Base-by-base conservation (phyloP, 495 filamentous ascomycete genomes). In the Physcia stellaris region DNA sequence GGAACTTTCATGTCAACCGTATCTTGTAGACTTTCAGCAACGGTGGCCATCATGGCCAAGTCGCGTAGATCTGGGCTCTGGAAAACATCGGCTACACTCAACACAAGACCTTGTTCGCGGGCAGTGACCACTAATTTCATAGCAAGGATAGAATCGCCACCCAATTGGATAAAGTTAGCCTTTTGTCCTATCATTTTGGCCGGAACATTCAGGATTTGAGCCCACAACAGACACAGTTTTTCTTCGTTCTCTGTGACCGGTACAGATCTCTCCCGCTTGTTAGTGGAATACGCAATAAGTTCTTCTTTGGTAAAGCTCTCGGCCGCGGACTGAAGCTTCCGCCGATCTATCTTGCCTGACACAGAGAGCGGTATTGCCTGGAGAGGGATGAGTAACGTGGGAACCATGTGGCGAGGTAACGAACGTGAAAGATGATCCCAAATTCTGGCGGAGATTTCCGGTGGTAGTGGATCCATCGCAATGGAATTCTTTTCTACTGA, bases 51-150 rank as follows among this genome's bases (percentile, higher is more conserved):
- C 29, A 54, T 28, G 7, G 26, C 26, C 26, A 28, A 7, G 7
- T 28, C 26, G 13, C 9, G 13, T 7, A 28, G 26, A 7, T 7
- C 13, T 28, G 26, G 26, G 13, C 13, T 28, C 13, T 28, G 26
- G 26, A 79, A 77, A 33, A 65, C 58, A 30, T 60, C 56, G 1
- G 63, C 59, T 9, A 65, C 61, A 1, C 52, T 52, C 35, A 67
- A 32, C 3, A 23, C 37, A 32, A 64, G 54, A 4, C 59, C 59
- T 20, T 58, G 45, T 1, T 36, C 39, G 15, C 60, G 58, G 13
- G 62, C 57, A 9, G 43, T 48, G 1, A 63, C 59, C 0, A 62
- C 61, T 6, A 68, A 35, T 24, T 61, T 63, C 61, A 68, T 68
- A 1, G 64, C 64, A 4, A 59, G 35, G 6, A 68, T 51, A 9